Evolutionary conservation across 768 basidiomycete species (phyloP), one percentile per base, ranked within the genome.

Genomic region (Russula griseocarnosa): DNA sequence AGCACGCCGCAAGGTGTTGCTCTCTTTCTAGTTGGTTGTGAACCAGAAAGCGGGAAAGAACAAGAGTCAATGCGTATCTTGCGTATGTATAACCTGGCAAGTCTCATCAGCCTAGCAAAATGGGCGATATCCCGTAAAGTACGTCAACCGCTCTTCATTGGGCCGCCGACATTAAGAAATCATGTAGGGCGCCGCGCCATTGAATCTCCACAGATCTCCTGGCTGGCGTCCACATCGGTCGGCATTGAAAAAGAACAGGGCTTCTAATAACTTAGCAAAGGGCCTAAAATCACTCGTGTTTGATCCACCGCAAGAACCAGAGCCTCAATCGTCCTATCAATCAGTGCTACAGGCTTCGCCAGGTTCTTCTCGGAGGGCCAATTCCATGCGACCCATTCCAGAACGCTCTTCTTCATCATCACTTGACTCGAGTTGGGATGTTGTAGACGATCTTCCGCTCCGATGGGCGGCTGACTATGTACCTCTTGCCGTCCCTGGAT

Each of bases 401-500:
- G 22, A 18, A 28, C 20, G 32, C 9, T 9, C 59, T n/a, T 5
- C 55, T 42, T n/a, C 40, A 42, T 34, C 54, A n/a, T 34, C 58
- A 42, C 11, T 60, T 6, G 67, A 68, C 14, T 50, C 62, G 34
- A 30, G 58, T 26, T 75, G 90, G 90, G 90, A 92, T 71, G 70
- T 91, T 7, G 78, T 91, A 0, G 90, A 92, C 53, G 82, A 83
- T 54, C 75, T 88, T 10, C 88, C 90, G 2, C 70, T 92, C 51
- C 82, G 88, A 36, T 94, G 92, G 92, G 89, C 90, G n/a, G 87
- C 87, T 0, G 92, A 94, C 72, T 93, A 83, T 70, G 88, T 90
- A 2, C 86, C 89, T 0, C 80, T 94, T n/a, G 89, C 89, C 5
- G 74, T 81, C 2, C 73, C 81, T 28, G 83, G 87, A 3, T 88